A percentile compares a stretch with the other conserved stretches of the same genome.
Conservation (phyloP, 1,139 yeast genomes). For the Kodamaea fungicola region DNA sequence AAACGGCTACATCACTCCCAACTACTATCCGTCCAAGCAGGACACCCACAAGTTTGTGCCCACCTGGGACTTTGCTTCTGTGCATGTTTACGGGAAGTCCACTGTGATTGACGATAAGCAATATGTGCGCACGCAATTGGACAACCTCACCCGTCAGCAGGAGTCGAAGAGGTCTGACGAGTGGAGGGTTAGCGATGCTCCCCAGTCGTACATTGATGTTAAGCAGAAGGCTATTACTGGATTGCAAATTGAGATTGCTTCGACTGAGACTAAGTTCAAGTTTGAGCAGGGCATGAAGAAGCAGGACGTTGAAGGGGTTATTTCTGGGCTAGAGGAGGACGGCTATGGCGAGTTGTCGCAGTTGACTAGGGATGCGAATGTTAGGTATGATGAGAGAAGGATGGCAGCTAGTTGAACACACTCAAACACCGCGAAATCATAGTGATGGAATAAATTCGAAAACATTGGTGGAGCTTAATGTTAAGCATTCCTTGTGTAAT, state of each 20-base stretch:
- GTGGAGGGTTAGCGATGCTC: slow-evolving; percentile 63
- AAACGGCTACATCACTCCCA: slow-evolving; percentile 57
- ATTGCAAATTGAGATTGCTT: slow-evolving; percentile 48
- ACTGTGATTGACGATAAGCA: slow-evolving; percentile 43
- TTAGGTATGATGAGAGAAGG: slow-evolving; percentile 8
- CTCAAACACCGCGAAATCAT: too few species aligned
- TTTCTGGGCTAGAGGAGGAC: slow-evolving; percentile 41
- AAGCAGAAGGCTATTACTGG: slow-evolving; percentile 59
- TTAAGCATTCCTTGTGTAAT: too few species aligned
- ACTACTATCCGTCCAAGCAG: slow-evolving; percentile 56
- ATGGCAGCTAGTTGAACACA: too few species aligned
- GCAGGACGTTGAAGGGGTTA: slow-evolving; percentile 51
- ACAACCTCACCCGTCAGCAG: slow-evolving; percentile 44
- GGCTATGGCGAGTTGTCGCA: slow-evolving; percentile 11
- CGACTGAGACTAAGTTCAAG: slow-evolving; percentile 57
- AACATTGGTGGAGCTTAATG: too few species aligned
- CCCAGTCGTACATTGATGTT: slow-evolving; percentile 43
- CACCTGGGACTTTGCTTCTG: slow-evolving; percentile 69
- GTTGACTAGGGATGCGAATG: slow-evolving; percentile 10
- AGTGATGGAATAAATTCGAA: too few species aligned
- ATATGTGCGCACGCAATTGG: slow-evolving; percentile 47
- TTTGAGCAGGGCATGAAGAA: slow-evolving; percentile 51
- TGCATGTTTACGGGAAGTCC: slow-evolving; percentile 57
- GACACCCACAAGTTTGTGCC: slow-evolving; percentile 65
- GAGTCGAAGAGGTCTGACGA: slow-evolving; percentile 37